phyloP scores from a whole-genome alignment of 2,329 filamentous ascomycete genomes.

The Colletotrichum simmondsii region DNA sequence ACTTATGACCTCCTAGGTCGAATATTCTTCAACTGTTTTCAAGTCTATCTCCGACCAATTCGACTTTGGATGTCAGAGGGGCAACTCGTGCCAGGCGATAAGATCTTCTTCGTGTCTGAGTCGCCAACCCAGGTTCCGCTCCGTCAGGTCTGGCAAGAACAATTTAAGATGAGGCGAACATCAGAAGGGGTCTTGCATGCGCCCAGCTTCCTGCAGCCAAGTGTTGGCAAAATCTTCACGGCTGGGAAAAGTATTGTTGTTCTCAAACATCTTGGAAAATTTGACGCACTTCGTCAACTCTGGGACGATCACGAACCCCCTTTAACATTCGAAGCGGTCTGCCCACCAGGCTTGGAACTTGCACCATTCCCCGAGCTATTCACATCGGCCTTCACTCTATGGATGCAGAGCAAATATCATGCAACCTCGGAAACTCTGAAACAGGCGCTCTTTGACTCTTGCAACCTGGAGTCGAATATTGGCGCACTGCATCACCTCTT shows the following conservation, averaged over 20 bases:
- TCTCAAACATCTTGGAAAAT: conserved; percentile 75
- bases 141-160: conserved; percentile 79
- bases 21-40: conserved; percentile 84
- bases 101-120: conserved; percentile 77
- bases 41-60: conserved; percentile 84
- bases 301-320: conserved; percentile 51
- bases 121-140: conserved; percentile 65
- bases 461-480: conserved; percentile 73
- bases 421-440: conserved; percentile 75
- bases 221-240: conserved; percentile 80
- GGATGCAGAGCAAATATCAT: conserved; percentile 81
- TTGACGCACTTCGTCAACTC: conserved; percentile 48
- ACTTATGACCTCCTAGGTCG: conserved; percentile 72
- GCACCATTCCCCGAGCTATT: conserved; percentile 82
- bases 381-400: conserved; percentile 74
- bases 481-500: conserved; percentile 78
- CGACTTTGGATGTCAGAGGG: conserved; percentile 87
- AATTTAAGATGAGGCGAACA: conserved; percentile 74
- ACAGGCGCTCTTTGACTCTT: conserved; percentile 74
- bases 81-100: conserved; percentile 71
- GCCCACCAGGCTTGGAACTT: conserved; percentile 57
- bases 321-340: conserved; percentile 69
- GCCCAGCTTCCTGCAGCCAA: conserved; percentile 79
- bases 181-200: conserved; percentile 71
- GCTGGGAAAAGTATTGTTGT: conserved; percentile 91